Evolutionary conservation across 2,329 filamentous ascomycete genomes (phyloP), one percentile per base, ranked within the genome.

Genomic region (Cercospora sp.): DNA sequence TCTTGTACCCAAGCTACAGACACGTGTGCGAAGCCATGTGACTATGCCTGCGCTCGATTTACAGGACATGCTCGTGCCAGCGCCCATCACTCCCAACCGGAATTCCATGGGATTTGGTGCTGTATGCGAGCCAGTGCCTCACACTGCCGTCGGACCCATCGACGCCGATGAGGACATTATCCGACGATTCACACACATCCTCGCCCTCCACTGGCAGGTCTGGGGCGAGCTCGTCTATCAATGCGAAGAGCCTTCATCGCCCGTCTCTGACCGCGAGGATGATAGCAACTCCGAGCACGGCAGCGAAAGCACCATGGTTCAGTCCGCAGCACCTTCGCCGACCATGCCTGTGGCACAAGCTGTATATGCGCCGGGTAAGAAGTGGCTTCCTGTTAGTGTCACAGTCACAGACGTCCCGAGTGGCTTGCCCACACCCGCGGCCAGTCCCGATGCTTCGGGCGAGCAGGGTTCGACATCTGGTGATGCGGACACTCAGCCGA

Each of bases 171-270:
- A 76, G 26, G 89, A 93, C 67, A 87, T 97, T 78, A 88, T 92
- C 0, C 90, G 89, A 55, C 88, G 92, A 57, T 84, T 97, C 61
- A 90, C 92, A 5, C 94, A 97, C 76, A 88, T 97, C 55, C 89
- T 91, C 13, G 85, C 95, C 5, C 82, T 98, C 26, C 93, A 97
- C 79, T 97, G 94, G 93, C 87, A 92, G 60, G 90, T 97, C 3
- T 98, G 94, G 93, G 87, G 87, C 1, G 87, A 88, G 2, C 83
- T 97, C 63, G 88, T 91, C 12, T 97, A 97, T 77, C 70, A 72
- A 6, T 65, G 60, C 12, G 63, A 68, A 18, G 63, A 68, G 16
- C 66, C 66, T n/a, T 42, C 57, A n/a, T 42, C 62, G 31, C 58
- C 65, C 10, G 30, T 30, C 18, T 60, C 71, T 28, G 68, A 73